phyloP scores from a whole-genome alignment of 2,329 filamentous ascomycete genomes.

The Chrysoporthe austroafricana region DNA sequence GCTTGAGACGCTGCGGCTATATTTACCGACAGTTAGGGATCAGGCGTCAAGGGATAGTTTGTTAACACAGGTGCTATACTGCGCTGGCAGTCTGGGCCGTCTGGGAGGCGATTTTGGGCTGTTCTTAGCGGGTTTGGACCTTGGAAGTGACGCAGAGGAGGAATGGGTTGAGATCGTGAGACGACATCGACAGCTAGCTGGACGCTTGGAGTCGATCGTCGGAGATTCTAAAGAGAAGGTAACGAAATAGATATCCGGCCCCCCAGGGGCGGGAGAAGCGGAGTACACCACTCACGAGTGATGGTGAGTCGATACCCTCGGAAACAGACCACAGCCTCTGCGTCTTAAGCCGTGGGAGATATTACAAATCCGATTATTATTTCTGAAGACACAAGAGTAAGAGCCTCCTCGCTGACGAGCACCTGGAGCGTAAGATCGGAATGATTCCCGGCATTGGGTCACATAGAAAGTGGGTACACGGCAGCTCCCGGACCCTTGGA shows the following conservation, averaged over 20 bases:
- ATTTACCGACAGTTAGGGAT: conserved; percentile 82
- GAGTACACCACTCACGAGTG: not conserved
- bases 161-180: conserved; percentile 91
- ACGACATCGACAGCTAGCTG: conserved; percentile 83
- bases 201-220: conserved; percentile 72
- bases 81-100: conserved; percentile 85
- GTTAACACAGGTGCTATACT: conserved; percentile 90
- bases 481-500: conserved; percentile 7
- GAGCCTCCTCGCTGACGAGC: not conserved
- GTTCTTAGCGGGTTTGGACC: conserved; percentile 69
- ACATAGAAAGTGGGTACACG: not conserved
- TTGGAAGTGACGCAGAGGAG: conserved; percentile 51
- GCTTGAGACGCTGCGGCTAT: conserved; percentile 72
- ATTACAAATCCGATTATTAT: not conserved
- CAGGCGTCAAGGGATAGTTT: conserved; percentile 82
- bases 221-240: conserved; percentile 51
- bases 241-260: conserved; percentile 11
- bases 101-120: conserved; percentile 92
- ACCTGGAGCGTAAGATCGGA: conserved; percentile 1
- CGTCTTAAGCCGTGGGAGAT: not conserved
- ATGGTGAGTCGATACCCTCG: conserved; percentile 1
- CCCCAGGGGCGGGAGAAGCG: not conserved
- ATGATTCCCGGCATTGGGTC: not conserved
- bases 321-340: too few species aligned
- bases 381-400: not conserved